Evolutionary conservation across 441 rosid genomes (phyloP).

Genomic region (Iberis amara): DNA sequence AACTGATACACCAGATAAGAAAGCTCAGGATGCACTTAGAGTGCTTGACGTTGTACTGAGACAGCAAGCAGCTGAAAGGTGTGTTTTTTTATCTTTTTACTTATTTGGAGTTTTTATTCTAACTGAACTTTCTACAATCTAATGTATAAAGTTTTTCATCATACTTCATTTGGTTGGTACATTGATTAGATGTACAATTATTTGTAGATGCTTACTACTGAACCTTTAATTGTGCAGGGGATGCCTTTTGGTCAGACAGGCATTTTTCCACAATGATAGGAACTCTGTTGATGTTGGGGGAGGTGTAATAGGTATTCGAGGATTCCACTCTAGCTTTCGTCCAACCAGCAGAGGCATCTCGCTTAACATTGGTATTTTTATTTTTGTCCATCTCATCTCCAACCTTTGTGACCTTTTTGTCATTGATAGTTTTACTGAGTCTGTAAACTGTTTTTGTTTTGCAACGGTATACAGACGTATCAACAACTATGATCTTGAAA

Average conservation of each 20-base stretch:
- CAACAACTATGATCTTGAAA: conserved; percentile 67
- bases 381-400: conserved; percentile 6
- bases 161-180: conserved; percentile 13
- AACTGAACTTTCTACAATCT: conserved; percentile 6
- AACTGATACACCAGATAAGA: conserved; percentile 34
- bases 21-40: conserved; percentile 64
- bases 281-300: conserved; percentile 60
- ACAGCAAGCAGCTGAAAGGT: conserved; percentile 87
- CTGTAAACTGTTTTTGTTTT: conserved; percentile 11
- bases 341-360: conserved; percentile 79
- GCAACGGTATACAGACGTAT: conserved; percentile 45
- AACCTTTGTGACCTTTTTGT: conserved; percentile 7
- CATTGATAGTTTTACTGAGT: conserved; percentile 1
- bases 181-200: conserved; percentile 5
- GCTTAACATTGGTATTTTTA: conserved; percentile 64
- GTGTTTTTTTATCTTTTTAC: conserved; percentile 6
- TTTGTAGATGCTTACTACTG: conserved; percentile 10
- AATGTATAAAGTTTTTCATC: not conserved
- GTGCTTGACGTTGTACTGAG: conserved; percentile 73
- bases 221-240: conserved; percentile 46
- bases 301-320: conserved; percentile 60
- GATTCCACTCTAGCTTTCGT: conserved; percentile 85
- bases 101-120: conserved; percentile 4
- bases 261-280: conserved; percentile 64
- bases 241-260: conserved; percentile 83